These are phyloP conservation scores for Chytridium lagenaria DNA, from an alignment of 371 early-diverging fungal genomes.

Conservation along the genomic window DNA sequence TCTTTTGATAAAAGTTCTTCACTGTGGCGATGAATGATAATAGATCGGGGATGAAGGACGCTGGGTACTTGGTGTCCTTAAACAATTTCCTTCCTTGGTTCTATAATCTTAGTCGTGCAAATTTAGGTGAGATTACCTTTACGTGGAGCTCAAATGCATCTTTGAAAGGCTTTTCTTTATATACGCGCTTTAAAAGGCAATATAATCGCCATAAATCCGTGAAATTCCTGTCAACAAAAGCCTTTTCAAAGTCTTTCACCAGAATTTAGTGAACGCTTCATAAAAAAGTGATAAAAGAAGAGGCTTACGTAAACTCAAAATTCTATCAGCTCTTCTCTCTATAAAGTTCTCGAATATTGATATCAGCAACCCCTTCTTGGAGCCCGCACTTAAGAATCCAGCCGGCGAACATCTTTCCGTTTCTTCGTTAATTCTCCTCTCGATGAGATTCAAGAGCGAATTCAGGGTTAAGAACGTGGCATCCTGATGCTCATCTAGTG, in stretches of 20 bases:
- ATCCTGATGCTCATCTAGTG: not conserved
- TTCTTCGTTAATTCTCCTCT: not conserved
- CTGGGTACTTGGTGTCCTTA: not conserved
- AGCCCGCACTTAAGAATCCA: constrained; percentile 1
- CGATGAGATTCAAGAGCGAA: not conserved
- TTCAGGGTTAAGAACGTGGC: not conserved
- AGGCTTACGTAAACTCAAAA: not conserved
- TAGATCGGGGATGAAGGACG: not conserved
- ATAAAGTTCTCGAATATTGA: constrained; percentile 3
- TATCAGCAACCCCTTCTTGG: not conserved
- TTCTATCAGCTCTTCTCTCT: not conserved
- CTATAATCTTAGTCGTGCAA: not conserved
- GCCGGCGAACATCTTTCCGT: not conserved
- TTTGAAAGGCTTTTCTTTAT: not conserved
- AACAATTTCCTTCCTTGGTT: not conserved
- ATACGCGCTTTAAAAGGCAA: not conserved
- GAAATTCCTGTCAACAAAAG: not conserved
- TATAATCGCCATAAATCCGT: not conserved
- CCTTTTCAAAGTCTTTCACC: not conserved
- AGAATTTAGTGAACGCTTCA: not conserved
- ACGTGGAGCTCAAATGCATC: not conserved
- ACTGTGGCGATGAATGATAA: not conserved
- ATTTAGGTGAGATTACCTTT: not conserved
- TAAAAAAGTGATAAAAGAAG: not conserved
- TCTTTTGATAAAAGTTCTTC: not conserved